Conservation (phyloP, 106 monocot genomes). For the Dendrobium huoshanense region DNA sequence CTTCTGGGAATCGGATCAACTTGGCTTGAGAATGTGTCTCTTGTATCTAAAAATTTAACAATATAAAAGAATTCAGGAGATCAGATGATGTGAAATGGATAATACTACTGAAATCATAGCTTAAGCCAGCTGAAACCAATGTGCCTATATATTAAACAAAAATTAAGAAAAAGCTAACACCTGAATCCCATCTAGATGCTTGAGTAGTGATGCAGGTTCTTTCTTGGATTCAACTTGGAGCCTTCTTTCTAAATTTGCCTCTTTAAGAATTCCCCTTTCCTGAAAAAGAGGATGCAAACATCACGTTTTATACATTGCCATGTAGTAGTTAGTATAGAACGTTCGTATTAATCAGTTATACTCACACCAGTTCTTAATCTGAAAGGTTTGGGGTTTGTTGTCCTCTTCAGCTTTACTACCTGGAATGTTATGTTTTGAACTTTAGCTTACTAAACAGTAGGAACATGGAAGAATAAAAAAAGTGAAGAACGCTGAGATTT, state of each 20-base stretch:
- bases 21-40: background rate
- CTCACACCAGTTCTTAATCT: slow-evolving; percentile 81
- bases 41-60: background rate
- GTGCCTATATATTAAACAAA: background rate
- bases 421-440: slow-evolving; percentile 12
- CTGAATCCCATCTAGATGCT: slow-evolving; percentile 3
- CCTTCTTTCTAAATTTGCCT: slow-evolving; percentile 47
- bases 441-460: slow-evolving; percentile 17
- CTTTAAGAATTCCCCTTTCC: slow-evolving; percentile 65
- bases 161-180: slow-evolving; percentile 5
- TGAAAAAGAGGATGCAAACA: background rate
- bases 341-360: background rate
- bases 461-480: slow-evolving; percentile 2
- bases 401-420: slow-evolving; percentile 23
- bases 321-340: background rate
- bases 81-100: too few relatives aligned
- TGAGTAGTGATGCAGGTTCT: slow-evolving; percentile 6
- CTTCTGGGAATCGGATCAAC: background rate
- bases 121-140: background rate
- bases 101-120: too few relatives aligned
- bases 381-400: slow-evolving; percentile 78
- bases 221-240: slow-evolving; percentile 20
- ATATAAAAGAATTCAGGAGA: background rate
- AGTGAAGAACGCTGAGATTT: background rate
- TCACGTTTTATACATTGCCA: background rate